These are phyloP conservation scores for Amanita jacksonii DNA, from an alignment of 768 basidiomycete genomes.

Conservation along the genomic window DNA sequence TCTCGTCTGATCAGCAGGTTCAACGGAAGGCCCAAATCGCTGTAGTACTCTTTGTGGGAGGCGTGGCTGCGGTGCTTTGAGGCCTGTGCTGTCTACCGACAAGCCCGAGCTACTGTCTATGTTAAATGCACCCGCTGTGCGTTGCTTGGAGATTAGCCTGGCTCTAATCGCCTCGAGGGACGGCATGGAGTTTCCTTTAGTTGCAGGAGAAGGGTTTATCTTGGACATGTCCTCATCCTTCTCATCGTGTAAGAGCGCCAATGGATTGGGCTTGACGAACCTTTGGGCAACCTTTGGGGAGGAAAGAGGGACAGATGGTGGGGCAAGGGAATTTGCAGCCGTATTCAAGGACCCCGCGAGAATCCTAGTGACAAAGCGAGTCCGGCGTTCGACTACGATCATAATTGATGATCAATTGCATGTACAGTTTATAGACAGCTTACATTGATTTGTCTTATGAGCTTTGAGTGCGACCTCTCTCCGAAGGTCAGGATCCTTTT, in stretches of 20 bases:
- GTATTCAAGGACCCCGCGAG: conserved; percentile 38
- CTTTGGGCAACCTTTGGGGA: conserved; percentile 28
- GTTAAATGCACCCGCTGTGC: not conserved
- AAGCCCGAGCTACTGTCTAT: not conserved
- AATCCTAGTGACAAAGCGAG: conserved; percentile 66
- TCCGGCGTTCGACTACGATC: conserved; percentile 55
- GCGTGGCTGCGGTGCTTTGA: conserved; percentile 1
- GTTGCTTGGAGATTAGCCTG: not conserved
- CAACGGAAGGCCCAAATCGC: not conserved
- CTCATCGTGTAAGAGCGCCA: conserved; percentile 37
- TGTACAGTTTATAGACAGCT: not conserved
- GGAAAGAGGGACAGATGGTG: conserved; percentile 61
- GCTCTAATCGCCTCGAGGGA: conserved; percentile 6
- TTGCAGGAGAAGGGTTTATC: not conserved
- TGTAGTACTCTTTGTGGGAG: not conserved
- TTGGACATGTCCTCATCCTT: not conserved
- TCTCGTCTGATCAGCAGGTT: not conserved
- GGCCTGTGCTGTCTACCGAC: not conserved
- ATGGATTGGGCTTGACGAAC: conserved; percentile 17
- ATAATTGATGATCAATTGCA: not conserved
- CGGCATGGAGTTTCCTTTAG: not conserved
- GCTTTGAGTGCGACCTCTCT: conserved; percentile 67
- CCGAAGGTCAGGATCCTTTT: conserved; percentile 47
- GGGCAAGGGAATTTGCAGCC: conserved; percentile 50
- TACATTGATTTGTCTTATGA: conserved; percentile 69